Evolutionary conservation across 2,329 filamentous ascomycete species (phyloP), one percentile per base, ranked within the genome.

Genomic region (Neobulgaria alba): DNA sequence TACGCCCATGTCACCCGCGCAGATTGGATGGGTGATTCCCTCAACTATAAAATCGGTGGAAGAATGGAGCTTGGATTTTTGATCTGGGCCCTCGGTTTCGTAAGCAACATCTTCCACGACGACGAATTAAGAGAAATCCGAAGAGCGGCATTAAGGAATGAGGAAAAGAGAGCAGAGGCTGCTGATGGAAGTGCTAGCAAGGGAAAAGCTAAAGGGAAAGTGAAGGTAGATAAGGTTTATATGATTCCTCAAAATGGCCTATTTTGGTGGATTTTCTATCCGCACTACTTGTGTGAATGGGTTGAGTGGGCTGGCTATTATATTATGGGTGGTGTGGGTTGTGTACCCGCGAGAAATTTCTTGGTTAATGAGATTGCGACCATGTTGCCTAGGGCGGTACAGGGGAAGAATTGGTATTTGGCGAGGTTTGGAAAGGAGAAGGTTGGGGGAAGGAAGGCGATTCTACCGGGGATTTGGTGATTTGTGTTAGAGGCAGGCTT

Each of bases 281-380:
- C 92, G 51, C 92, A 98, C 61, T 98, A 95, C 62, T 70, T 94
- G n/a, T 84, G 82, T 58, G 92, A 98, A 66, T 98, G 92, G 92
- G 61, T 95, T 39, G 92, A 98, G 69, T 98, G 92, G 92, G 62
- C 74, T 3, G 92, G 92, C 0, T 98, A 88, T 61, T 88, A 82
- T 69, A 74, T 95, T 61, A 74, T 84, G 52, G 74, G 80, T 42
- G 79, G 79, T 1, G 74, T 69, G 65, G 63, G 66, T 3, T 86
- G 81, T 57, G 66, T 77, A 35, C 90, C 92, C 0, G 90, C 87
- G 17, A 69, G 88, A 55, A 75, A 74, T 37, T 96, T 96, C 58
- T 56, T 95, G 33, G 49, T 94, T 35, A 96, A 95, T 60, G 88
- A 95, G 65, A 66, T 98, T 37, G 65, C 79, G n/a, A 81, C 84